A percentile compares a stretch with the other conserved stretches of the same genome.
Evolutionary conservation across 257 asterid species (phyloP).

Genomic region (Solanum chaucha): DNA sequence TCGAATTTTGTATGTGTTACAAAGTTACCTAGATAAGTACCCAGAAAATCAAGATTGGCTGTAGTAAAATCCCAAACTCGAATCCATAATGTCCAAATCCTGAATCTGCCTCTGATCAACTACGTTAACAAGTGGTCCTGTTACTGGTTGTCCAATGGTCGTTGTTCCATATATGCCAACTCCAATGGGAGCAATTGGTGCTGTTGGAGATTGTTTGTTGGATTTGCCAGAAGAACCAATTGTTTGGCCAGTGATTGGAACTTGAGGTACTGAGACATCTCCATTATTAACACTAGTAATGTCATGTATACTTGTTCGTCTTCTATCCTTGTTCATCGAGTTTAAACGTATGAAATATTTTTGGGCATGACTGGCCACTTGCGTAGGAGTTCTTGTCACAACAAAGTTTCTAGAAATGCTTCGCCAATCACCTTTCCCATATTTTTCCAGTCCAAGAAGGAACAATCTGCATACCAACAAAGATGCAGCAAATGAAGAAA

Average conservation of each 20-base stretch:
- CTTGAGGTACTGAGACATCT: constrained; percentile 53
- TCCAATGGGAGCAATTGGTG: constrained; percentile 27
- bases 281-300: constrained; percentile 64
- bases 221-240: constrained; percentile 41
- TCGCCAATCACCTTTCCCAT: constrained; percentile 93
- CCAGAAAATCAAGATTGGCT: neutral
- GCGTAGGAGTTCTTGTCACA: constrained; percentile 87
- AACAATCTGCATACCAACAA: constrained; percentile 42
- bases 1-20: neutral
- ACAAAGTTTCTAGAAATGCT: constrained; percentile 85
- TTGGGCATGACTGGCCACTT: constrained; percentile 96
- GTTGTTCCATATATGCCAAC: constrained; percentile 45
- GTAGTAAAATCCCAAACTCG: constrained; percentile 20
- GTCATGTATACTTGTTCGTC: constrained; percentile 89
- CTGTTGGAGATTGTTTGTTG: constrained; percentile 27
- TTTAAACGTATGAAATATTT: constrained; percentile 80
- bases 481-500: neutral
- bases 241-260: constrained; percentile 68
- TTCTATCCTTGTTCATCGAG: constrained; percentile 85
- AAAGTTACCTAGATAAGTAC: constrained; percentile 22
- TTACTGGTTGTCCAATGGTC: constrained; percentile 65
- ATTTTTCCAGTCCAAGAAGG: constrained; percentile 83
- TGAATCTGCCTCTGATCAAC: constrained; percentile 28
- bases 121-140: constrained; percentile 63
- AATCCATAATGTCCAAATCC: neutral